Evolutionary conservation across 306 rosid species (phyloP), one percentile per base, ranked within the genome.

Genomic region (Prunus salicina): DNA sequence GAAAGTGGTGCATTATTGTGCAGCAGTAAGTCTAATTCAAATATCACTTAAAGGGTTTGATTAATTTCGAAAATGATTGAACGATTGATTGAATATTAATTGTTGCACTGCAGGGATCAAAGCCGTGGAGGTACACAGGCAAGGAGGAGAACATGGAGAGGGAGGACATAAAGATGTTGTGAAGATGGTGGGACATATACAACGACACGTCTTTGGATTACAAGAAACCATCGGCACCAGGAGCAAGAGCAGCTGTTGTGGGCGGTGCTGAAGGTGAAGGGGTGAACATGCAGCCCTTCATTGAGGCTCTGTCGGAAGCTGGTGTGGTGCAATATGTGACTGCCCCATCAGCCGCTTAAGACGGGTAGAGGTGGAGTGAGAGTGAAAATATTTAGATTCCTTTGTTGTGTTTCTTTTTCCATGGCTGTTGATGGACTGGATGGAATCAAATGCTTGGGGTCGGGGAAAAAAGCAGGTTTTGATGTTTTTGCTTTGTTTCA

Each of bases 71-170:
- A 38, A 38, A 6, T 38, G 43, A 38, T 38, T 32, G 38, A 32
- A 32, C 4, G 38, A 32, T 8, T 22, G 3, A 16, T 1, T 25
- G 28, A 6, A 16, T 38, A 52, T 57, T 16, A 27, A 53, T 50
- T 16, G 43, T 38, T 22, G 20, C 4, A 27, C 15, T 32, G 5
- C 45, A 89, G 97, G 97, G 97, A 3, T 93, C 97, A 0, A 93
- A 93, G 87, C 97, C 97, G 1, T 93, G 97, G 96, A 89, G 96
- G 81, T 93, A 89, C 30, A 90, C 93, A 0, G 93, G 96, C 57
- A 84, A 83, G 64, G 97, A 90, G 56, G 96, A 89, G 68, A 93
- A 90, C 69, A 90, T 93, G 97, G 71, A 90, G 46, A 89, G 97
- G 76, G 96, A 90, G 47, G 97, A 93, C 69, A 88, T 93, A 53